Conservation (phyloP, 1,284 basidiomycete species). For the Austropuccinia psidii region DNA sequence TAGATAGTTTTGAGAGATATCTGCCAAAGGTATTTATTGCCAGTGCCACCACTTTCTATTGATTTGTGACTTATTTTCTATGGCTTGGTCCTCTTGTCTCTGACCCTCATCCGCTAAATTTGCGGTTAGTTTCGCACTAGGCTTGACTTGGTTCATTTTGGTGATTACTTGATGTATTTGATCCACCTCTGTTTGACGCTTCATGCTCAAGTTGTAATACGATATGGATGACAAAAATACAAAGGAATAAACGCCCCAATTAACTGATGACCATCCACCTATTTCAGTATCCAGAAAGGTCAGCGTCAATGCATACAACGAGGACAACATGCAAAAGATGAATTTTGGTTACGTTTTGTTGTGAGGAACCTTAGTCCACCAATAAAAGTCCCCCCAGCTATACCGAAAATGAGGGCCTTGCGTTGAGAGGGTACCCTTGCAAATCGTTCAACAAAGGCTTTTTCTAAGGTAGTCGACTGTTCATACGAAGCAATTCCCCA, state of each 20-base stretch:
- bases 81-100: too few species aligned
- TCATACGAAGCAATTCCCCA: not conserved
- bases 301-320: too few species aligned
- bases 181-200: slow-evolving; percentile 14
- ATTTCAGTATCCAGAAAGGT: not conserved
- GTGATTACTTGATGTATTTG: slow-evolving; percentile 21
- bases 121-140: not conserved
- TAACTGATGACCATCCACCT: slow-evolving; percentile 17
- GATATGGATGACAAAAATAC: slow-evolving; percentile 27
- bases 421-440: slow-evolving; percentile 29
- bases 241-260: slow-evolving; percentile 31
- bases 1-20: too few species aligned
- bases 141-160: slow-evolving; percentile 33
- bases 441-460: slow-evolving; percentile 12
- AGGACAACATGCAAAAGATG: too few species aligned
- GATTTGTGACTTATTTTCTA: too few species aligned
- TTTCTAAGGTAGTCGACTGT: slow-evolving; percentile 22
- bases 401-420: slow-evolving; percentile 26
- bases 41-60: too few species aligned
- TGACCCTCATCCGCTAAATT: not conserved
- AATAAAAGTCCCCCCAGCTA: slow-evolving; percentile 21
- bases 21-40: too few species aligned
- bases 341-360: slow-evolving; percentile 23
- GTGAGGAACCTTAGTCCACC: slow-evolving; percentile 15
- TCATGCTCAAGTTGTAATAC: slow-evolving; percentile 17